Base-by-base conservation (phyloP, 805 yeast species). In the Wickerhamomyces alni region DNA sequence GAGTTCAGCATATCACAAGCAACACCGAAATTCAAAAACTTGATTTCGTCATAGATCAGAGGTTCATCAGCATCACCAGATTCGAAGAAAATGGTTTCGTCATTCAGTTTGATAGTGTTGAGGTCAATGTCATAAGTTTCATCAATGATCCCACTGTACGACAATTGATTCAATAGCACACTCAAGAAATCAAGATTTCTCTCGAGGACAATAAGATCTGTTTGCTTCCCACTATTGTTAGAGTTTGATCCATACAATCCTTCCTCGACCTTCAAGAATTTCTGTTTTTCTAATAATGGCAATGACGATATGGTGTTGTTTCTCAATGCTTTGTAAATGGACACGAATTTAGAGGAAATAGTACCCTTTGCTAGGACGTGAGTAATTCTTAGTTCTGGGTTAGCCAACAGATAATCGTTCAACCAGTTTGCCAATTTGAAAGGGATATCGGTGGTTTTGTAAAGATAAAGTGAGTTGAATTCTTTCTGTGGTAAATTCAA, bases 101-200 rank as follows among this genome's bases (percentile, higher is more conserved):
- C 52, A 8, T 43, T 13, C 17, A 62, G 32, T 17, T 50, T 54
- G 2, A 58, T 47, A 4, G 55, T 63, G 43, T 70, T 72, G 11
- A 69, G 55, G 12, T 70, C 65, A 6, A 81, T 62, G 5, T 74
- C 77, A 47, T 77, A 69, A 11, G 77, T 57, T 50, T 89, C 96
- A 56, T 85, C 89, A 17, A 88, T 65, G 13, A 93, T 65, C 0
- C 98, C 99, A 15, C 75, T 67, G 57, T 89, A 91, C 2, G 87
- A 84, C 50, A 89, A 62, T 51, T 89, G 97, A 19, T 80, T 76
- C 39, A 87, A 62, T 10, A 87, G 52, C 1, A 87, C 81, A 2
- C 95, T 77, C 5, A 84, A 58, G 32, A 75, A 70, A 61, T 91
- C 99, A 22, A 81, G 58, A 38, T 80, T 75, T 35, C 99, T 66